Evolutionary conservation across 805 yeast species (phyloP), one percentile per base, ranked within the genome.

Genomic region (Candida incommunis): DNA sequence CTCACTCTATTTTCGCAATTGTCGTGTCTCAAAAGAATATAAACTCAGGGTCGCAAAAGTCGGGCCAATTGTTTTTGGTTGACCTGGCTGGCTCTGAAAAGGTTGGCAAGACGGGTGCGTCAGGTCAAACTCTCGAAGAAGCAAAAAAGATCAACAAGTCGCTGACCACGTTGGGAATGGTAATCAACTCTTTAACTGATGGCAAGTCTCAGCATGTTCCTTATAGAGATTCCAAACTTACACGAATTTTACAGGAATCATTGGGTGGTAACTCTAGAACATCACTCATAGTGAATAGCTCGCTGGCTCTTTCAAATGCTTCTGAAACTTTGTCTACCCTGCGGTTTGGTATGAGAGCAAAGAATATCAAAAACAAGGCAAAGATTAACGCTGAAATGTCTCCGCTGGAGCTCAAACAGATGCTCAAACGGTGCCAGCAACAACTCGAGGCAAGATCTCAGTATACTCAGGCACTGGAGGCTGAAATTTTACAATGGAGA

Each of bases 1-100:
- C 94, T 0, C 95, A 86, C 59, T 77, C 90, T 0, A 81, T 87
- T 24, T 76, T 85, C 49, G 81, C 80, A 45, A 67, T 88, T 3
- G 73, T 72, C 43, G 64, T 87, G 4, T 66, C 72, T n/a, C 90
- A 82, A 54, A 75, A 74, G 55, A 70, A 73, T 52, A 49, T 67
- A 18, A 62, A 62, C 2, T 68, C 71, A n/a, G 83, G 82, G 13
- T 69, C 75, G 4, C 67, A 74, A 20, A 80, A 75, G 56, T 67
- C 70, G 31, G 80, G 87, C 3, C 76, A 74, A 47, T 66, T 86
- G 48, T 81, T 78, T 53, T 61, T 86, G 29, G 90, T 85, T 11
- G 96, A 86, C 62, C 68, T 86, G 50, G 95, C 95, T 0, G 95
- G 95, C 3, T 79, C 90, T 21, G 95, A 88, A 60, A 82, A 78